Evolutionary conservation across 495 filamentous ascomycete species (phyloP).

Genomic region (Podospora pseudocomata): DNA sequence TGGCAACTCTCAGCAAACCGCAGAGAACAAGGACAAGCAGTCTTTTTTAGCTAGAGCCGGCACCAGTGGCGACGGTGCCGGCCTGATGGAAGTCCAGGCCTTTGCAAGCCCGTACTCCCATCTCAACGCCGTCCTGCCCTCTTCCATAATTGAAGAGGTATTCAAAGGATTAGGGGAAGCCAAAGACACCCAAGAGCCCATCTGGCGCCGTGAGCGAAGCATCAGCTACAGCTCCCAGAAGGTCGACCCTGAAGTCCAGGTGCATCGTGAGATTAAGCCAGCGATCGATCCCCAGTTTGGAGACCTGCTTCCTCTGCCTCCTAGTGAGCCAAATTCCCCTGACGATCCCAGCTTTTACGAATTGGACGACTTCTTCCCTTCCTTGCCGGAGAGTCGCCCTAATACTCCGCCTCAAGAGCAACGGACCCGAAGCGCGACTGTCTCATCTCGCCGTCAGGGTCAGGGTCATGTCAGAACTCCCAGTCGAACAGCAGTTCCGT

Average conservation of each 20-base stretch:
- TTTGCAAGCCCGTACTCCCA: constrained; percentile 31
- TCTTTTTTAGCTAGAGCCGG: constrained; percentile 64
- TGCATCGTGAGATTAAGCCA: constrained; percentile 46
- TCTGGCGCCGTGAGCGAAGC: constrained; percentile 22
- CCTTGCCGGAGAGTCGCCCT: constrained; percentile 51
- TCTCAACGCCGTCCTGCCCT: constrained; percentile 41
- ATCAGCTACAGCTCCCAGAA: constrained; percentile 35
- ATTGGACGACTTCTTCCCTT: constrained; percentile 37
- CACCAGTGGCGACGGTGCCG: constrained; percentile 59
- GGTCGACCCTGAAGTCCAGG: constrained; percentile 47
- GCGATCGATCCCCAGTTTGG: constrained; percentile 56
- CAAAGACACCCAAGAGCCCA: not conserved
- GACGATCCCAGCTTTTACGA: constrained; percentile 17
- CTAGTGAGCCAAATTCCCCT: constrained; percentile 48
- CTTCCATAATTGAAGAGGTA: constrained; percentile 23
- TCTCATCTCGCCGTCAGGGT: constrained; percentile 17
- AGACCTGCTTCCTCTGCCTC: constrained; percentile 54
- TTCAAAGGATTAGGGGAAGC: not conserved
- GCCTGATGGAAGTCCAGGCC: constrained; percentile 45
- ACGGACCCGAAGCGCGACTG: constrained; percentile 24
- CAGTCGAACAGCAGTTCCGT: constrained; percentile 51
- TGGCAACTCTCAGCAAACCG: constrained; percentile 19
- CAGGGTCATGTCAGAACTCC: constrained; percentile 38
- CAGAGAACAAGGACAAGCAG: constrained; percentile 36
- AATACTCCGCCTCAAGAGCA: constrained; percentile 41